A percentile compares a stretch with the other conserved stretches of the same genome.
These are phyloP conservation scores for Eucalyptus melliodora DNA, from an alignment of 345 rosid species.

Conservation along the genomic window DNA sequence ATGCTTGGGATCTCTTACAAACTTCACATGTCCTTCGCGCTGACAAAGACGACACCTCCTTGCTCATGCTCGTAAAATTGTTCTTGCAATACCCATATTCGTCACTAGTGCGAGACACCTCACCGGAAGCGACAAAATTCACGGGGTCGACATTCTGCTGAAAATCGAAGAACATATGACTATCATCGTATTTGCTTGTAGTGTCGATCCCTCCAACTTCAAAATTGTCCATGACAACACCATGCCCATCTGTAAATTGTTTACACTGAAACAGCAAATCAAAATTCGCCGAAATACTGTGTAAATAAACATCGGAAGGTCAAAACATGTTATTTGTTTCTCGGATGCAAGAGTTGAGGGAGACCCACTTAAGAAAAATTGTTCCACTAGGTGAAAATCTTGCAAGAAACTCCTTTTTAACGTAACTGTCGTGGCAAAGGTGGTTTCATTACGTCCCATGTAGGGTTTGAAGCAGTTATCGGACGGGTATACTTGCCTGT, in stretches of 20 bases:
- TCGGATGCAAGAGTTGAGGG: conserved; percentile 15
- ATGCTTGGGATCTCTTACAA: conserved; percentile 41
- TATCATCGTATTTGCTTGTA: too few relatives aligned
- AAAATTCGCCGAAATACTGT: conserved; percentile 12
- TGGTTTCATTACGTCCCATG: conserved; percentile 15
- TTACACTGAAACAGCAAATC: conserved; percentile 37
- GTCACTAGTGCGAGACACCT: conserved; percentile 36
- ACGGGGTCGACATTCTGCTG: conserved; percentile 20
- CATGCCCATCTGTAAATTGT: conserved; percentile 27
- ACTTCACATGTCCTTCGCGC: conserved; percentile 20
- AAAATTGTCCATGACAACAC: conserved; percentile 38
- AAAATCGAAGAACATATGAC: conserved; percentile 7
- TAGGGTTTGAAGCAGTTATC: conserved; percentile 8
- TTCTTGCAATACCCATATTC: conserved; percentile 5
- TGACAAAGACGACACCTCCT: neutral
- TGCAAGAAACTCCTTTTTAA: conserved; percentile 15
- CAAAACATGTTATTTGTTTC: neutral
- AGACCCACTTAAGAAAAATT: conserved; percentile 17
- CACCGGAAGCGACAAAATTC: conserved; percentile 36
- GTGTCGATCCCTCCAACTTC: conserved; percentile 4
- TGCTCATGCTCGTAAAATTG: conserved; percentile 7
- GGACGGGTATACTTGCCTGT: neutral
- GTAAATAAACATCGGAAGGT: conserved; percentile 26
- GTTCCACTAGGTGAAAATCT: conserved; percentile 41
- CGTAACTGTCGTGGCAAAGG: conserved; percentile 11